These are phyloP conservation scores for Mycena latifolia DNA, from an alignment of 768 basidiomycete species.

Conservation along the genomic window DNA sequence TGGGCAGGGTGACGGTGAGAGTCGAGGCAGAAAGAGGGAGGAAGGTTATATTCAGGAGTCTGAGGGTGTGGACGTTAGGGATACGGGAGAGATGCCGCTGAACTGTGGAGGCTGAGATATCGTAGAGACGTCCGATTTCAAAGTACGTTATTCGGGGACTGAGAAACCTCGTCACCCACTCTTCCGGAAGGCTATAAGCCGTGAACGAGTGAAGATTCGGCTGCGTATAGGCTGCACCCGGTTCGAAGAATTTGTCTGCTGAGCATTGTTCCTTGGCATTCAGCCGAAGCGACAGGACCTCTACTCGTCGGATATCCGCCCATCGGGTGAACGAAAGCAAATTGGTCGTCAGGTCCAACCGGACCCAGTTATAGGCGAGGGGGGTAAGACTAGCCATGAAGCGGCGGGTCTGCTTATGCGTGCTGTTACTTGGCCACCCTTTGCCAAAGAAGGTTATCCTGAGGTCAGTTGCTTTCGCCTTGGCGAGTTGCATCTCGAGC, in stretches of 20 bases:
- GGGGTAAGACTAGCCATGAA: slow-evolving; percentile 29
- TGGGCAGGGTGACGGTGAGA: slow-evolving; percentile 26
- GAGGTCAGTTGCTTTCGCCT: slow-evolving; percentile 46
- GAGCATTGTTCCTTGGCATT: neutral
- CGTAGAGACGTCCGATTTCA: slow-evolving; percentile 24
- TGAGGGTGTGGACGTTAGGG: slow-evolving; percentile 37
- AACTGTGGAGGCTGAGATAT: slow-evolving; percentile 15
- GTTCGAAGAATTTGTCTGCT: slow-evolving; percentile 33
- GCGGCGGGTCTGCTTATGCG: slow-evolving; percentile 1
- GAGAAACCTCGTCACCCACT: slow-evolving; percentile 42
- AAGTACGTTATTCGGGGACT: slow-evolving; percentile 42
- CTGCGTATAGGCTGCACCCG: neutral
- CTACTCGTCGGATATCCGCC: slow-evolving; percentile 36
- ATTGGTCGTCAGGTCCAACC: slow-evolving; percentile 37
- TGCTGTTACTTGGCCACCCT: slow-evolving; percentile 7
- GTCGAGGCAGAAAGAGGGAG: slow-evolving; percentile 14
- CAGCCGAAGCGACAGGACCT: slow-evolving; percentile 36
- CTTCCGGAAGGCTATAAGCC: slow-evolving; percentile 24
- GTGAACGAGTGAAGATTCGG: slow-evolving; percentile 41
- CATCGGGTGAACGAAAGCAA: slow-evolving; percentile 38
- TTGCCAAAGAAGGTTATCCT: slow-evolving; percentile 35
- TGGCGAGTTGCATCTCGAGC: slow-evolving; percentile 39
- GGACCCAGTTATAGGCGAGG: slow-evolving; percentile 45
- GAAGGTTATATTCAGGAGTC: slow-evolving; percentile 30
- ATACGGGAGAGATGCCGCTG: slow-evolving; percentile 29